Percentiles rank a stretch among this genome's conserved stretches.
Evolutionary conservation across 495 filamentous ascomycete species (phyloP).

Genomic region (Chaetomium tenue): DNA sequence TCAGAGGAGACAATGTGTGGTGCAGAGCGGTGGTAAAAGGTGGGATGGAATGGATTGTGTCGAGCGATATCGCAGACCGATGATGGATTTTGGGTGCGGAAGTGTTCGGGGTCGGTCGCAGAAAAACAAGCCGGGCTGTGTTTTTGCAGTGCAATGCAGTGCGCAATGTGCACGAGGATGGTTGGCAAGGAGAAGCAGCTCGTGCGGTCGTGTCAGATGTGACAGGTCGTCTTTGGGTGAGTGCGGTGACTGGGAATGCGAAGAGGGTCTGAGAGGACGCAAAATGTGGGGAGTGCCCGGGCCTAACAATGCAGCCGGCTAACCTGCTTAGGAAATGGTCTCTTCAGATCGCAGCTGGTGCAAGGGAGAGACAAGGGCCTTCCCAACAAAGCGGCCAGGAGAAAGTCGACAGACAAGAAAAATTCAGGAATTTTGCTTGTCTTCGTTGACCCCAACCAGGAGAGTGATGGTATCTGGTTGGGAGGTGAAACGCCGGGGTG

Average conservation of each 20-base stretch:
- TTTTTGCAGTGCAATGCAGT: constrained; percentile 1
- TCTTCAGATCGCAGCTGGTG: constrained; percentile 5
- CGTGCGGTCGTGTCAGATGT: constrained; percentile 1
- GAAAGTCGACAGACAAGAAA: not conserved
- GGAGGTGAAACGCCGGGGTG: not conserved
- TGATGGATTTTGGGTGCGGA: not conserved
- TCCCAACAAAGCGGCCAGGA: constrained; percentile 17
- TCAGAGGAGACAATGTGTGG: not conserved
- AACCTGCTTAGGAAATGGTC: constrained; percentile 24
- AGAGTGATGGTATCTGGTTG: not conserved
- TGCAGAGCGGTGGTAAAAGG: not conserved
- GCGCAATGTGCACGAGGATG: not conserved
- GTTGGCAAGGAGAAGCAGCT: constrained; percentile 1
- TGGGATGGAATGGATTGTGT: not conserved
- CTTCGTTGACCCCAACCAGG: constrained; percentile 1
- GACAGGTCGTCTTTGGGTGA: constrained; percentile 10
- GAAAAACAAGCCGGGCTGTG: not conserved
- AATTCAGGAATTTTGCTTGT: not conserved
- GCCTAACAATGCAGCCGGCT: constrained; percentile 21
- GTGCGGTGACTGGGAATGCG: not conserved
- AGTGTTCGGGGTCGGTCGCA: not conserved
- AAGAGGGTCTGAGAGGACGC: constrained; percentile 1
- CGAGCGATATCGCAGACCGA: constrained; percentile 14
- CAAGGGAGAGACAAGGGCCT: constrained; percentile 16
- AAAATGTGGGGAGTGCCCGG: constrained; percentile 11